A percentile compares a stretch with the other conserved stretches of the same genome.
Evolutionary conservation across 805 yeast species (phyloP).

Genomic region (Starmerella riodocensis): DNA sequence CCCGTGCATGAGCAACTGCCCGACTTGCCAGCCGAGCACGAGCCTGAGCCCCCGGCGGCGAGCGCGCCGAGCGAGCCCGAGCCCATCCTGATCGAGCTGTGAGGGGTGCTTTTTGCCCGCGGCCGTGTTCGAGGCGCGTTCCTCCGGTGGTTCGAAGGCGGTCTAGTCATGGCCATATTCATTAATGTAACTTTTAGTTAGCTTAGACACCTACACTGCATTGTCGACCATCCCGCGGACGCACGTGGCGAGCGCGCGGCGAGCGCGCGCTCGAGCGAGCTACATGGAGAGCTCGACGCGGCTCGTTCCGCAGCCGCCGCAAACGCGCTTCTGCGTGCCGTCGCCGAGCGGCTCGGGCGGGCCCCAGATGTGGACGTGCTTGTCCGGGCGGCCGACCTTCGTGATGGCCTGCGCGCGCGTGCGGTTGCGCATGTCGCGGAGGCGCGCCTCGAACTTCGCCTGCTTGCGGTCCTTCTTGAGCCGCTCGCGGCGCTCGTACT

Average conservation of each 20-base stretch:
- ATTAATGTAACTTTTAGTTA: too few relatives aligned
- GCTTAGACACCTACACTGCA: too few relatives aligned
- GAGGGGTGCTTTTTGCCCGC: too few relatives aligned
- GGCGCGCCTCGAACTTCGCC: conserved; percentile 59
- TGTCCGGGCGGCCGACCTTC: conserved; percentile 38
- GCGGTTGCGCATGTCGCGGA: conserved; percentile 77
- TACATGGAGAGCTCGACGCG: conserved; percentile 19
- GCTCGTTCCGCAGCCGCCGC: conserved; percentile 21
- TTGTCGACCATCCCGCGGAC: too few relatives aligned
- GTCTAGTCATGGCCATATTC: too few relatives aligned
- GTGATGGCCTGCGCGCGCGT: conserved; percentile 86
- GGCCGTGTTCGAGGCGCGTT: too few relatives aligned
- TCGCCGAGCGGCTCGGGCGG: conserved; percentile 15
- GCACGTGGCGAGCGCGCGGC: too few relatives aligned
- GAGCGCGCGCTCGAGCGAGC: too few relatives aligned
- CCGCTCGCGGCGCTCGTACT: conserved; percentile 75
- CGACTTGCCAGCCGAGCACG: conserved; percentile 3
- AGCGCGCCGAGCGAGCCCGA: too few relatives aligned
- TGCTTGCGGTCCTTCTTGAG: conserved; percentile 61
- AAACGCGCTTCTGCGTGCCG: conserved; percentile 15
- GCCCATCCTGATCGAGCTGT: conserved; percentile 15
- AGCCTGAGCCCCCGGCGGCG: too few relatives aligned
- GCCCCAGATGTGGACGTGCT: conserved; percentile 68
- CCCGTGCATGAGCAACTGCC: conserved; percentile 5
- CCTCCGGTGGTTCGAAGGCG: too few relatives aligned